A percentile compares a stretch with the other conserved stretches of the same genome.
These are phyloP conservation scores for Trichoderma guizhouense DNA, from an alignment of 2,329 filamentous ascomycete genomes.

Conservation along the genomic window DNA sequence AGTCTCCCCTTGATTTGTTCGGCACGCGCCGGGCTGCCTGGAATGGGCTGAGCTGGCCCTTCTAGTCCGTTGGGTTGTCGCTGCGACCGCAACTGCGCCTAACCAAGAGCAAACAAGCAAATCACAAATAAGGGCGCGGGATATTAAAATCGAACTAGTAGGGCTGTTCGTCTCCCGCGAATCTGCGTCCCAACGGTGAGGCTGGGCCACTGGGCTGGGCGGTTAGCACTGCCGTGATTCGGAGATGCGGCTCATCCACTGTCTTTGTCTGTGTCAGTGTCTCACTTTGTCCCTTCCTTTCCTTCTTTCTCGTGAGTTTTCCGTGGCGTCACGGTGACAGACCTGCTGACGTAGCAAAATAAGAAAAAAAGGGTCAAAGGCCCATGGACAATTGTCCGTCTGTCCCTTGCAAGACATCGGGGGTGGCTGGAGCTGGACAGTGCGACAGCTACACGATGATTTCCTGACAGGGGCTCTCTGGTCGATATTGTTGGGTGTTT, in stretches of 20 bases:
- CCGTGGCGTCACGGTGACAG: not conserved
- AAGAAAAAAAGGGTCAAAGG: not conserved
- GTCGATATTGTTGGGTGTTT: not conserved
- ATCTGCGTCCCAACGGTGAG: conserved; percentile 3
- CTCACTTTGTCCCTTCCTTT: not conserved
- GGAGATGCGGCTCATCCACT: not conserved
- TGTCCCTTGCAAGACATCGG: not conserved
- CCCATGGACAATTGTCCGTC: not conserved
- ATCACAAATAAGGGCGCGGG: not conserved
- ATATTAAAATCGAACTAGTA: conserved; percentile 6
- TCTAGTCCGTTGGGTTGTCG: not conserved
- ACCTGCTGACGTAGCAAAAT: not conserved
- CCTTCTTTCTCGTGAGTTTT: not conserved
- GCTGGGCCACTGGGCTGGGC: not conserved
- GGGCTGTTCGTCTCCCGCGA: conserved; percentile 1
- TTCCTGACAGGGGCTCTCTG: not conserved
- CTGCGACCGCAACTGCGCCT: not conserved
- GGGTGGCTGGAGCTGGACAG: conserved; percentile 1
- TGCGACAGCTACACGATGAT: not conserved
- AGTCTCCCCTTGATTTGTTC: not conserved
- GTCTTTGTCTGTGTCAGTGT: not conserved
- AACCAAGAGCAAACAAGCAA: conserved; percentile 6
- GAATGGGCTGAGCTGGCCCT: not conserved
- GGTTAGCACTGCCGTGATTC: conserved; percentile 1
- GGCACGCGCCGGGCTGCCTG: conserved; percentile 10